Evolutionary conservation across 805 yeast genomes (phyloP), one percentile per base, ranked within the genome.

Genomic region (Schwanniomyces polymorphus): DNA sequence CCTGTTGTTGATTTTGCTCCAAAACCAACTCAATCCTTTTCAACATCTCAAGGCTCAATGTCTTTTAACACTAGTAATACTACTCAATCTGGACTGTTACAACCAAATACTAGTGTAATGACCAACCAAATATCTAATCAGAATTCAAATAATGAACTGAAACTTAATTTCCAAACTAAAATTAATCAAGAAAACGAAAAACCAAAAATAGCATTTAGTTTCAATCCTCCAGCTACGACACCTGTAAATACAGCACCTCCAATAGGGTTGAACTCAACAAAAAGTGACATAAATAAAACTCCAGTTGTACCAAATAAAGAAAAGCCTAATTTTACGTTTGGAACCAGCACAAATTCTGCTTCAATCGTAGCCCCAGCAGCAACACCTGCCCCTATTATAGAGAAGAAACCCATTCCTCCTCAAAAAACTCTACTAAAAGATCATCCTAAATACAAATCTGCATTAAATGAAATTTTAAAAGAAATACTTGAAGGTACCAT

Each of bases 361-460:
- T 17, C 45, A 28, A n/a, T 16, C 18, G 21, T 40, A 2, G 40
- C 38, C 18, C 39, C 45, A 5, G 33, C 38, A 8, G 23, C 12
- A 33, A 29, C 3, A 4, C 3, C n/a, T 17, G 18, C 31, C 16
- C 45, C 27, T 14, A 7, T 34, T 8, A 16, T 25, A 21, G 28
- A 25, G 12, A 2, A 12, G 9, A 16, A 10, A 8, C 27, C 41
- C 10, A 35, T 12, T 4, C 31, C 34, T 9, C 40, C 48, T 7
- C 44, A 52, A 3, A 41, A 48, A 23, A 48, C 52, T 25, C 64
- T 53, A 34, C 49, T 72, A 5, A 43, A 49, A 2, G 69, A 71
- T 10, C 47, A 53, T 11, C 55, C 64, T 1, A 43, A 43, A 4
- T 77, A 64, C 46, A 27, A 52, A 0, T 21, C 42, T 17, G 80